These are phyloP conservation scores for Saprolegnia parasitica DNA, from an alignment of 352 stramenopile genomes.

Conservation along the genomic window DNA sequence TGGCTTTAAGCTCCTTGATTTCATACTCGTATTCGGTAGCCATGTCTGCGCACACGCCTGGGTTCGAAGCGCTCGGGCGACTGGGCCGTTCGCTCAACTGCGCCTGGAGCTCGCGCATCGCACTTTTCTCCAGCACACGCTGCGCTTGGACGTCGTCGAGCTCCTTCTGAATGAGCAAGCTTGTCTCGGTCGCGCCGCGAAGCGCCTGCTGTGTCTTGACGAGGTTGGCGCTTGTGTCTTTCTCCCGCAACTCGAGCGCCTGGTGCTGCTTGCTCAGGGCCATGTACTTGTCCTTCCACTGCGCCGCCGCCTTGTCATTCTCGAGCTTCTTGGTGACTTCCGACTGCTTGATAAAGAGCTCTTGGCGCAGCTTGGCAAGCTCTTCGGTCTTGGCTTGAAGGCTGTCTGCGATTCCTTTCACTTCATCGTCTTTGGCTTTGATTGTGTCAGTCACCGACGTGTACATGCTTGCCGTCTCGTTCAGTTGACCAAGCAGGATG, in stretches of 20 bases:
- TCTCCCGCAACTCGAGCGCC: background rate
- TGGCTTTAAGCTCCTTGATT: conserved; percentile 18
- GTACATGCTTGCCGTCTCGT: conserved; percentile 26
- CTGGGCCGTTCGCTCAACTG: no score
- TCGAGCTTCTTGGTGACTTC: conserved; percentile 16
- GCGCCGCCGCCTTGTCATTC: background rate
- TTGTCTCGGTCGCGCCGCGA: background rate
- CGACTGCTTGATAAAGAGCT: conserved; percentile 19
- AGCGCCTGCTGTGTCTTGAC: no score
- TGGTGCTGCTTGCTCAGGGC: background rate
- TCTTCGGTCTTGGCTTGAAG: conserved; percentile 8
- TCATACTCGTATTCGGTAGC: conserved; percentile 21
- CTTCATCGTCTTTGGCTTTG: conserved; percentile 12
- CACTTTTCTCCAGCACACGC: no score
- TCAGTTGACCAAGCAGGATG: conserved; percentile 20
- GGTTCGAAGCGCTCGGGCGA: no score
- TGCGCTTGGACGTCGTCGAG: background rate
- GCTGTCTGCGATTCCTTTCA: conserved; percentile 3
- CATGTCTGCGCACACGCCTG: no score
- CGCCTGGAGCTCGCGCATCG: background rate
- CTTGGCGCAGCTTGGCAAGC: conserved; percentile 5
- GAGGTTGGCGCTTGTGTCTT: no score
- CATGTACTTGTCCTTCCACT: conserved; percentile 28
- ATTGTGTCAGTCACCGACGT: conserved; percentile 16
- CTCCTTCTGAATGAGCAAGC: background rate